Evolutionary conservation across 2,329 filamentous ascomycete species (phyloP).

Genomic region (Aspergillus brunneoviolaceus): DNA sequence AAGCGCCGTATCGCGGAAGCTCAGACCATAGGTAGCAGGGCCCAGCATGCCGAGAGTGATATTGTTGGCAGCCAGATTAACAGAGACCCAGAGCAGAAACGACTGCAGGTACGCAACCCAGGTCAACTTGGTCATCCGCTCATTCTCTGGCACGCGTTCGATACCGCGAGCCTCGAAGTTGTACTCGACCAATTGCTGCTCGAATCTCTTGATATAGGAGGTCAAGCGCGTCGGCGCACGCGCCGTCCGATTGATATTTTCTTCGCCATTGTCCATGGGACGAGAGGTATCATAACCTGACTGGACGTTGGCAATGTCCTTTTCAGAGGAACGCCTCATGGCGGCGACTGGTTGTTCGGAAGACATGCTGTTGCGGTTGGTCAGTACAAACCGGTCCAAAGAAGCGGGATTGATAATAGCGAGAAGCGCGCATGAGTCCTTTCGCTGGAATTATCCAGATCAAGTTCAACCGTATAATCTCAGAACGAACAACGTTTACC

Average conservation of each 20-base stretch:
- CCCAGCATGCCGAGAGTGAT: conserved; percentile 65
- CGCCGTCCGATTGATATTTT: conserved; percentile 10
- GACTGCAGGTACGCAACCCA: conserved; percentile 57
- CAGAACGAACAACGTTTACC: conserved; percentile 35
- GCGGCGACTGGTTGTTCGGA: conserved; percentile 29
- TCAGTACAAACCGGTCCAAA: conserved; percentile 20
- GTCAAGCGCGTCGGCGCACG: conserved; percentile 27
- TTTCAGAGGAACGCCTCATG: conserved; percentile 27
- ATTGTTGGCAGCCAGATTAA: conserved; percentile 64
- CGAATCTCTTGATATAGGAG: conserved; percentile 35
- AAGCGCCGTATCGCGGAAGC: conserved; percentile 57
- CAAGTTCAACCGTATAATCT: conserved; percentile 48
- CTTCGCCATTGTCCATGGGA: conserved; percentile 20
- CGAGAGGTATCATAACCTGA: conserved; percentile 14
- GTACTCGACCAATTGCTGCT: conserved; percentile 43
- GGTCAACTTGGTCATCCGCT: conserved; percentile 54
- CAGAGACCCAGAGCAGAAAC: conserved; percentile 60
- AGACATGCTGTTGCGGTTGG: conserved; percentile 31
- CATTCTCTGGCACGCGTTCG: conserved; percentile 55
- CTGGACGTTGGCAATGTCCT: conserved; percentile 18
- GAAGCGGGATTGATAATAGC: conserved; percentile 11
- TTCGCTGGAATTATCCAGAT: conserved; percentile 49
- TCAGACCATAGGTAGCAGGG: conserved; percentile 57
- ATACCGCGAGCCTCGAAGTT: conserved; percentile 61
- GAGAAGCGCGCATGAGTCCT: conserved; percentile 42